Conservation (phyloP, 2,329 filamentous ascomycete genomes). For the Cladosporium austrohemisphaericum region DNA sequence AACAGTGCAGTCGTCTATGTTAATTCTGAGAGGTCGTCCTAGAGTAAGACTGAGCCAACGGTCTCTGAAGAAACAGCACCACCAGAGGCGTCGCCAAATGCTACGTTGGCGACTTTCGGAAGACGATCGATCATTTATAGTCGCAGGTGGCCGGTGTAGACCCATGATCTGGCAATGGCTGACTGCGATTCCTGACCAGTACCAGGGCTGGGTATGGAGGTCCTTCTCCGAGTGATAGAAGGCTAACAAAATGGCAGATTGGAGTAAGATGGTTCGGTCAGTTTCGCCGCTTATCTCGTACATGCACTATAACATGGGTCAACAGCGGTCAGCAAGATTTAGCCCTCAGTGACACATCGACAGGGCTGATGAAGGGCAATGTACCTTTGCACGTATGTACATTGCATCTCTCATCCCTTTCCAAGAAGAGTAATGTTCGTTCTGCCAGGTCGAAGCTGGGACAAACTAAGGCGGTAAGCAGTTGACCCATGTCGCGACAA, state of each 20-base stretch:
- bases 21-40: conserved; percentile 16
- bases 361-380: not conserved
- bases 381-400: conserved; percentile 16
- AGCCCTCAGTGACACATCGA: too few relatives aligned
- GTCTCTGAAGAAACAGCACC: conserved; percentile 19
- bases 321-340: not conserved
- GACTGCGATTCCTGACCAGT: conserved; percentile 19
- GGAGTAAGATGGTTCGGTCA: conserved; percentile 15
- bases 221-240: conserved; percentile 18
- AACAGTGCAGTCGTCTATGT: conserved; percentile 17
- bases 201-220: conserved; percentile 19
- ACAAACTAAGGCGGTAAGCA: not conserved
- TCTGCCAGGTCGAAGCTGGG: conserved; percentile 4
- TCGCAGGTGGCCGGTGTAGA: conserved; percentile 16
- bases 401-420: conserved; percentile 16
- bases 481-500: not conserved
- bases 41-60: conserved; percentile 18
- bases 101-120: conserved; percentile 2
- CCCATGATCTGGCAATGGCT: conserved; percentile 17
- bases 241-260: conserved; percentile 16
- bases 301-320: conserved; percentile 6
- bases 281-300: conserved; percentile 18
- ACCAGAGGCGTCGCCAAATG: conserved; percentile 18
- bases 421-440: conserved; percentile 5
- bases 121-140: not conserved